Evolutionary conservation across 2,329 filamentous ascomycete genomes (phyloP), one percentile per base, ranked within the genome.

Genomic region (Shiraia sp.): DNA sequence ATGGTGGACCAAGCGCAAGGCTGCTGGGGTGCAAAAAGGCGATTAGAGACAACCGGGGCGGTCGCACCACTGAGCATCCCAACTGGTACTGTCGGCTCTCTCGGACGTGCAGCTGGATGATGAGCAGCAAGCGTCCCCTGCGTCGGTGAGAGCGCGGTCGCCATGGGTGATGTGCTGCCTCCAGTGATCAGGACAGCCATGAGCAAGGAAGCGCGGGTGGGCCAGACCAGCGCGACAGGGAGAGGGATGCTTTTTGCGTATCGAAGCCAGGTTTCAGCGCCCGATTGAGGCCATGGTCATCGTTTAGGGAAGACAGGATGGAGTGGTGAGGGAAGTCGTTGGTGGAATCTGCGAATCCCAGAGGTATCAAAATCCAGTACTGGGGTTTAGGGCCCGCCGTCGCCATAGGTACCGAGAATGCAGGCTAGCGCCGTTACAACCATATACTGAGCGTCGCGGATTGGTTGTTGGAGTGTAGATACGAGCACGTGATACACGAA

Each of bases 1-100:
- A 55, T 51, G 61, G 54, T 63, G 59, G 61, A 56, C 55, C 54
- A 42, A 41, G 53, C 54, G 53, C 63, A 66, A 57, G 63, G 64
- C 61, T 65, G 60, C 55, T 53, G 57, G 62, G 59, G 41, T 57
- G 32, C 26, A 47, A 41, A 33, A 54, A 47, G 54, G 60, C 55
- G 50, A 63, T 59, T 56, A 61, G 58, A 59, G 45, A 49, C 49
- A 53, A 49, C 39, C 37, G 49, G 53, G 48, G 51, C 45, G 43
- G 47, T 55, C 42, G 53, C 51, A 55, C 55, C 53, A 57, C 49
- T 52, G 41, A 37, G 36, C 32, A 36, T 40, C 4, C 32, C 40
- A 47, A 48, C 47, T 48, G 36, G 25, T 50, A 41, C 39, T 47
- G 40, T 45, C 51, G 47, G 53, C 49, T 57, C 30, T 34, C 37